phyloP scores from a whole-genome alignment of 2,329 filamentous ascomycete species.

The Dryadomyces quercivorus region DNA sequence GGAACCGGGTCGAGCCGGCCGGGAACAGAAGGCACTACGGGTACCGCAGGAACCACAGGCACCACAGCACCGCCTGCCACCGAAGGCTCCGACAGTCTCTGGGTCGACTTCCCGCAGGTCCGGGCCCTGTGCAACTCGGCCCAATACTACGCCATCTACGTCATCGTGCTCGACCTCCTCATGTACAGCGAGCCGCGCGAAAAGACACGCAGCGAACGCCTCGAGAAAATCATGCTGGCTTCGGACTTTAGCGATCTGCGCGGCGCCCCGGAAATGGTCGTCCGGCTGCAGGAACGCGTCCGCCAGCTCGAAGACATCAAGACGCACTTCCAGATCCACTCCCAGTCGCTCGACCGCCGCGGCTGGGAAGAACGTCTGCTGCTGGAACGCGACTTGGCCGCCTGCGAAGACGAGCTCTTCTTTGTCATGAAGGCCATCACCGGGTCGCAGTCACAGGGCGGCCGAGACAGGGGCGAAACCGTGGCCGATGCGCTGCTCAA shows the following conservation, averaged over 20 bases:
- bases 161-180: slow-evolving; percentile 90
- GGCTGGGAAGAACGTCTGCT: slow-evolving; percentile 84
- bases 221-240: slow-evolving; percentile 98
- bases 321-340: slow-evolving; percentile 85
- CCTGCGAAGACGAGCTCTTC: slow-evolving; percentile 93
- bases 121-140: slow-evolving; percentile 92
- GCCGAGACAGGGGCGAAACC: slow-evolving; percentile 26
- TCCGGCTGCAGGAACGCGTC: slow-evolving; percentile 81
- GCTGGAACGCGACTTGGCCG: slow-evolving; percentile 80
- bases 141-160: slow-evolving; percentile 96
- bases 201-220: slow-evolving; percentile 87
- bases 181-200: slow-evolving; percentile 94
- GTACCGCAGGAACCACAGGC: too few relatives aligned
- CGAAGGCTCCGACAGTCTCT: slow-evolving; percentile 60
- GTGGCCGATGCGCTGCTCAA: slow-evolving; percentile 70
- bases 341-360: slow-evolving; percentile 71
- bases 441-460: slow-evolving; percentile 53
- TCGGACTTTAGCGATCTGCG: slow-evolving; percentile 96
- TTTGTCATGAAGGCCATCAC: slow-evolving; percentile 99
- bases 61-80: too few relatives aligned
- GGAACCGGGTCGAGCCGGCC: too few relatives aligned
- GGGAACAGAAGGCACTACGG: too few relatives aligned
- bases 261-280: slow-evolving; percentile 87
- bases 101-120: slow-evolving; percentile 91
- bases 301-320: slow-evolving; percentile 94